Evolutionary conservation across 2,329 filamentous ascomycete genomes (phyloP), one percentile per base, ranked within the genome.

Genomic region (Dactylonectria macrodidyma): DNA sequence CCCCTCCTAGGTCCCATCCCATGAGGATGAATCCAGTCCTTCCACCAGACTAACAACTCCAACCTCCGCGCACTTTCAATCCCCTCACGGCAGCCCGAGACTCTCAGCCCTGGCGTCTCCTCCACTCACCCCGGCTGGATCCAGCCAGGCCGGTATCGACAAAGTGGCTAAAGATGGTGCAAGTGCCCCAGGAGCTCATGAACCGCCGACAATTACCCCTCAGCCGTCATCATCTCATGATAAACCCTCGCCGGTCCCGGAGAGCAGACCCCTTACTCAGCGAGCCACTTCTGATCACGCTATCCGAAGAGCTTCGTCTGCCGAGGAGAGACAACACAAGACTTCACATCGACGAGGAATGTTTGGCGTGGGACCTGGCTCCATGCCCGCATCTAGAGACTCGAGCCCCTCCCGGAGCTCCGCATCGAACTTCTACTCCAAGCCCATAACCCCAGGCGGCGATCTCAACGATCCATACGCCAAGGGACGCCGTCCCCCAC

Each of bases 401-500:
- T 85, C 85, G 1, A 92, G 90, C 71, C 89, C 95, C 3, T 91
- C 89, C 11, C 87, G 90, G 83, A 77, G 88, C 81, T 74, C 89
- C 22, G 89, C 91, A 7, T 88, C 89, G 38, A 85, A 89, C 68
- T 89, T 85, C 71, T 93, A 92, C 73, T 90, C 91, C 30, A 90
- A 93, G 67, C 92, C 94, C 0, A 92, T 93, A 70, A 95, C 93
- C 2, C 94, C 94, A 4, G 87, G 90, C 19, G 94, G 93, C 30
- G 94, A 97, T 66, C 86, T 85, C 58, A 93, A 97, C 77, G 94
- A 97, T 74, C 94, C 95, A 1, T 97, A 97, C 77, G 91, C 94
- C n/a, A 93, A 94, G 69, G 91, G 89, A 73, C 95, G 92, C 75
- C 91, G 95, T 59, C 89, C 90, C 2, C 91, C 92, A 1, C 93